Conservation (phyloP, 495 filamentous ascomycete species). For the Aspergillus incahuasiensis region DNA sequence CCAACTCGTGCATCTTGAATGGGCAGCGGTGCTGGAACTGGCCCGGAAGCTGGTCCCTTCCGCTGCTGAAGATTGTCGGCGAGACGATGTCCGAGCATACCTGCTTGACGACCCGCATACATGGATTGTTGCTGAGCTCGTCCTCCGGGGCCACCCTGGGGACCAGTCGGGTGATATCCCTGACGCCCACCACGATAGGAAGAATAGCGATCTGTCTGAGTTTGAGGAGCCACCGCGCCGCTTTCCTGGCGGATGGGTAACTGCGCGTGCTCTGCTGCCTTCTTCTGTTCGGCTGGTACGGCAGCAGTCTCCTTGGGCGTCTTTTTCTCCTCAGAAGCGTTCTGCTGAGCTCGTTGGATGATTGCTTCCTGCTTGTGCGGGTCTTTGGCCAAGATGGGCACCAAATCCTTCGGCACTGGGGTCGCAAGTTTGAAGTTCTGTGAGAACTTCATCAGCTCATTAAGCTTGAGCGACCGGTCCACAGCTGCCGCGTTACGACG, state of each 20-base stretch:
- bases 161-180: slow-evolving; percentile 43
- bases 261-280: slow-evolving; percentile 21
- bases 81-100: slow-evolving; percentile 51
- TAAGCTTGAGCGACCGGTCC: slow-evolving; percentile 85
- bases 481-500: slow-evolving; percentile 61
- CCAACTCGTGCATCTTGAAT: slow-evolving; percentile 48
- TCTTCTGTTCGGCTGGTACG: slow-evolving; percentile 34
- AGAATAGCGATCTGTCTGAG: slow-evolving; percentile 43
- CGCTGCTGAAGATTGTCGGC: slow-evolving; percentile 53
- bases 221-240: slow-evolving; percentile 28
- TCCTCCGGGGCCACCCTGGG: slow-evolving; percentile 33
- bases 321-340: slow-evolving; percentile 56
- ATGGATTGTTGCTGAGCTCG: slow-evolving; percentile 39
- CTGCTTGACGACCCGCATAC: slow-evolving; percentile 39
- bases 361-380: slow-evolving; percentile 87
- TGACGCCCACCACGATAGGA: slow-evolving; percentile 38
- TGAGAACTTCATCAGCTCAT: slow-evolving; percentile 92
- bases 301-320: slow-evolving; percentile 30
- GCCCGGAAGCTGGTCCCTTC: slow-evolving; percentile 41
- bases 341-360: slow-evolving; percentile 72
- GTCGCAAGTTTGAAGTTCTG: slow-evolving; percentile 88
- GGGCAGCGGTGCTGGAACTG: slow-evolving; percentile 52
- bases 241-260: slow-evolving; percentile 28
- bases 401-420: slow-evolving; percentile 84
- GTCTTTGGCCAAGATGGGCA: slow-evolving; percentile 95